Evolutionary conservation across 257 asterid species (phyloP).

Genomic region (Solanum piurae): DNA sequence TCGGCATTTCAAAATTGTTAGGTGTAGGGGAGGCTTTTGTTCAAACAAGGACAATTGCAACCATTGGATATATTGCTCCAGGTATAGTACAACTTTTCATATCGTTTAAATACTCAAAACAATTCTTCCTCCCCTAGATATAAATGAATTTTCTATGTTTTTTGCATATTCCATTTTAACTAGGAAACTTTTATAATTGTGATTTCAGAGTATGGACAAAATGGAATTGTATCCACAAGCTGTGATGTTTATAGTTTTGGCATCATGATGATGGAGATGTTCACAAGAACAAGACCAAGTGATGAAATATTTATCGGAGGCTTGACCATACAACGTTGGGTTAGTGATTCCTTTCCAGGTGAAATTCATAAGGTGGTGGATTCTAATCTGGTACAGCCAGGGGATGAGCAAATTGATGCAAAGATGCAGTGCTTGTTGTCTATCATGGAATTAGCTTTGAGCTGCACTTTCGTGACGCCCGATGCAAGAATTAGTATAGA

Average conservation of each 20-base stretch:
- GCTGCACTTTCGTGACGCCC: not conserved
- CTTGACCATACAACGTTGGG: not conserved
- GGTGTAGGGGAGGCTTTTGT: not conserved
- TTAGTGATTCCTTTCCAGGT: not conserved
- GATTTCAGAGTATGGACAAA: not conserved
- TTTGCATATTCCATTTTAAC: not conserved
- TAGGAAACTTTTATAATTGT: not conserved
- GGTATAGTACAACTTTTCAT: not conserved
- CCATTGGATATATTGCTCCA: not conserved
- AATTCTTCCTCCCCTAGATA: not conserved
- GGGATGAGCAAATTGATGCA: not conserved
- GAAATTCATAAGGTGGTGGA: not conserved
- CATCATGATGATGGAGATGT: not conserved
- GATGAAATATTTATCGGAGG: not conserved
- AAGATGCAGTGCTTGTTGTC: not conserved
- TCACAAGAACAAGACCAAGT: not conserved
- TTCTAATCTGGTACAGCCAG: not conserved
- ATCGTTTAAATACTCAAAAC: not conserved
- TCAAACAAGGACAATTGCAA: not conserved
- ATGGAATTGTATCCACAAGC: not conserved
- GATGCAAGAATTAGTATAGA: not conserved
- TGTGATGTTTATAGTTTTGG: not conserved
- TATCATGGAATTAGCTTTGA: not conserved
- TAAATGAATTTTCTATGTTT: not conserved
- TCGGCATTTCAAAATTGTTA: not conserved